phyloP scores from a whole-genome alignment of 2,329 filamentous ascomycete species.

The Scorias spongiosa region DNA sequence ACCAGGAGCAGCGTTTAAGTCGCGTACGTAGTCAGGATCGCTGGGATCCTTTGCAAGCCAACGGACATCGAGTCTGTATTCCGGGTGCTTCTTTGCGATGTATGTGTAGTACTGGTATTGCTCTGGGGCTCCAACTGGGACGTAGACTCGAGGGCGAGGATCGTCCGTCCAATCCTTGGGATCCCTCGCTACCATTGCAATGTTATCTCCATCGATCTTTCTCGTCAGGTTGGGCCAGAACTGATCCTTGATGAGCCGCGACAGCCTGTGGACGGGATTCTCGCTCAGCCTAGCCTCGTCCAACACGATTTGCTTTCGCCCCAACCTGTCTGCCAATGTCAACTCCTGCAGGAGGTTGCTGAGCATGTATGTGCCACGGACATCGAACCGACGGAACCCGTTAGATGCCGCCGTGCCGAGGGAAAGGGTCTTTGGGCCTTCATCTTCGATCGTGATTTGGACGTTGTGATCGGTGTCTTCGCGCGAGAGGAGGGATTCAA shows the following conservation, averaged over 20 bases:
- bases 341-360: constrained; percentile 94
- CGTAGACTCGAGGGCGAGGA: constrained; percentile 79
- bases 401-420: constrained; percentile 75
- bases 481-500: constrained; percentile 62
- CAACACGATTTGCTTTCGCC: constrained; percentile 75
- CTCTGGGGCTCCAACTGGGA: constrained; percentile 69
- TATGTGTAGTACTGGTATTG: constrained; percentile 81
- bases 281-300: constrained; percentile 86
- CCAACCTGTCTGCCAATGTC: constrained; percentile 79
- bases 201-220: constrained; percentile 74
- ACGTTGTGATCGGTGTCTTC: constrained; percentile 91
- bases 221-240: constrained; percentile 91
- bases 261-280: constrained; percentile 80
- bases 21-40: constrained; percentile 50
- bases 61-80: constrained; percentile 76
- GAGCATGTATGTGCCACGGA: constrained; percentile 92
- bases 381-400: constrained; percentile 74
- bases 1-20: constrained; percentile 76
- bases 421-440: constrained; percentile 79
- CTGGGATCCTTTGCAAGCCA: constrained; percentile 56
- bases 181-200: constrained; percentile 73
- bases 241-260: constrained; percentile 70
- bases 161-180: constrained; percentile 93
- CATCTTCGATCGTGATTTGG: constrained; percentile 96
- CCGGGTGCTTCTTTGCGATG: constrained; percentile 62